Evolutionary conservation across 176 grass and related monocot genomes (phyloP), one percentile per base, ranked within the genome.

Genomic region (Zizania latifolia): DNA sequence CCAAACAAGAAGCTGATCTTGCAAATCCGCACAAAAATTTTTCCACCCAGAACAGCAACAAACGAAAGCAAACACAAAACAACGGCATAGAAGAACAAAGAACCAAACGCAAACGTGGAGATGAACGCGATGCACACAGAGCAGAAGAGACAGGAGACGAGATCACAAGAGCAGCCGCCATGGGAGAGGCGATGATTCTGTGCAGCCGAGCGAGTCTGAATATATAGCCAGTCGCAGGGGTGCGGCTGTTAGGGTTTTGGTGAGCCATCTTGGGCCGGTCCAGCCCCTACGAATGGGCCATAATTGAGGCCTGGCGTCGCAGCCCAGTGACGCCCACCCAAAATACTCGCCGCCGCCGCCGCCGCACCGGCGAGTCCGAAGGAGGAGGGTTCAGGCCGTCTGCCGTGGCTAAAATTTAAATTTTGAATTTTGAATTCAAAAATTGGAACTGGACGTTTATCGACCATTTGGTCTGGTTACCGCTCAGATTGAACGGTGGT

Each of bases 1-100:
- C 85, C 82, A 79, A 75, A 82, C 85, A 92, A 88, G 85, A 88
- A 92, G 89, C 89, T 82, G 85, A 88, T 81, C 88, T 90, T 90
- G 84, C 88, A 30, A 73, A 78, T 31, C 21, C 15, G 13, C 1
- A 16, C 0, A 55, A 4, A 8, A 12, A 1, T 0, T 3, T 8
- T 16, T n/a, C 10, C 5, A 8, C 5, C 12, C 3, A 58, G 19
- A 64, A 3, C 2, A 38, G 16, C 9, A 15, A 54, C 0, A 7
- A 38, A 70, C 12, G 0, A 15, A 26, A 65, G 17, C 0, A 9
- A 31, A 54, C 24, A 6, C 41, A 37, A 0, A n/a, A 7, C 0
- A 17, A 15, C 17, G 8, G 6, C 6, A 71, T 17, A 6, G 1
- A 14, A 21, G 31, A 8, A 0, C 12, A 6, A 5, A 70, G 66